Conservation (phyloP, 176 grass and related monocot species). For the Oryza brachyantha region DNA sequence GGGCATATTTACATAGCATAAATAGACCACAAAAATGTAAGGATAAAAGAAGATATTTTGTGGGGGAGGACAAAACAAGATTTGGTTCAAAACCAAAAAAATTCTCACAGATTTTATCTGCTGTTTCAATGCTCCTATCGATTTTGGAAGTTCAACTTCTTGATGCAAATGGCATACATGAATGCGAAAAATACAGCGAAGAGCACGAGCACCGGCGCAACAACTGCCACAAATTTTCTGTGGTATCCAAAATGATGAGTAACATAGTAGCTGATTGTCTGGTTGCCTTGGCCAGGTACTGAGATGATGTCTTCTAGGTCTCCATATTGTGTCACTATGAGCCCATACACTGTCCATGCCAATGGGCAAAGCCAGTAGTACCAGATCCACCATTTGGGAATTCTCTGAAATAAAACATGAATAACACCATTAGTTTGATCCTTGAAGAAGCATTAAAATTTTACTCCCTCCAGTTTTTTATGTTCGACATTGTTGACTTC, state of each 20-base stretch:
- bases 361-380: constrained; percentile 98
- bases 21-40: constrained; percentile 29
- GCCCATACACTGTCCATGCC: constrained; percentile 96
- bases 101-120: constrained; percentile 5
- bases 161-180: constrained; percentile 88
- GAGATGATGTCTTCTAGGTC: constrained; percentile 54
- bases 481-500: too few relatives aligned
- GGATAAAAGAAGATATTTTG: not conserved
- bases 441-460: not conserved
- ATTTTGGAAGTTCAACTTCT: constrained; percentile 91
- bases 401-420: constrained; percentile 68
- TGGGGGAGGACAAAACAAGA: not conserved
- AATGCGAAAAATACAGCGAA: constrained; percentile 81
- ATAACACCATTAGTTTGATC: constrained; percentile 3
- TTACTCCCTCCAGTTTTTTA: too few relatives aligned
- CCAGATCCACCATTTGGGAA: constrained; percentile 96
- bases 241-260: constrained; percentile 75
- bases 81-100: constrained; percentile 3
- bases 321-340: constrained; percentile 93
- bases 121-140: constrained; percentile 42
- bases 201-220: constrained; percentile 63
- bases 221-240: constrained; percentile 63
- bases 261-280: constrained; percentile 72
- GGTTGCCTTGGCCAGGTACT: constrained; percentile 22
- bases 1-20: constrained; percentile 51